Evolutionary conservation across 78 protist genomes (phyloP).

Genomic region (Dictyostelium intermedium): DNA sequence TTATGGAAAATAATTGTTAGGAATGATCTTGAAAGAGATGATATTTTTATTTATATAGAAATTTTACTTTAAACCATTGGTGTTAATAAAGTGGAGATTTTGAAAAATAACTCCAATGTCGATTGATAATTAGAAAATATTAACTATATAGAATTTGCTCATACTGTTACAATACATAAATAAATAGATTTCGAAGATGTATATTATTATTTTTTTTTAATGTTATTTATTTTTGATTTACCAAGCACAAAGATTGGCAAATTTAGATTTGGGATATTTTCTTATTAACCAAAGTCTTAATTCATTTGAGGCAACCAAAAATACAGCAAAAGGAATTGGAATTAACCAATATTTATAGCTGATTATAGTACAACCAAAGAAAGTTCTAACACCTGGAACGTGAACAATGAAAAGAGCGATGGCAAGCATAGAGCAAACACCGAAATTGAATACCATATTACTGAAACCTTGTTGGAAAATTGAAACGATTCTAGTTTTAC

Average conservation of each 20-base stretch:
- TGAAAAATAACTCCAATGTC: too few relatives aligned
- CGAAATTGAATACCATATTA: conserved; percentile 85
- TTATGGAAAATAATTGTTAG: too few relatives aligned
- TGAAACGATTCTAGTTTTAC: conserved; percentile 92
- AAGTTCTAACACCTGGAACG: conserved; percentile 74
- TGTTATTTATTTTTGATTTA: not conserved
- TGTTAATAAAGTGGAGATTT: too few relatives aligned
- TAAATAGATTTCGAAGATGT: too few relatives aligned
- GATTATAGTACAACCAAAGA: conserved; percentile 82
- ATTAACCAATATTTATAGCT: conserved; percentile 85
- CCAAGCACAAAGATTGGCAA: not conserved
- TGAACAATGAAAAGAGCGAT: conserved; percentile 83
- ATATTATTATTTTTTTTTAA: not conserved
- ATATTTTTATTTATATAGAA: too few relatives aligned
- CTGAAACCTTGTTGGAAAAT: conserved; percentile 87
- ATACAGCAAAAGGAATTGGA: conserved; percentile 92
- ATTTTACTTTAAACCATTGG: too few relatives aligned
- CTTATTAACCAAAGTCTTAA: conserved; percentile 81
- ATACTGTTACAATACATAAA: too few relatives aligned
- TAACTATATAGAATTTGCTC: too few relatives aligned
- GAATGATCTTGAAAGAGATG: too few relatives aligned
- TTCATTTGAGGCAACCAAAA: conserved; percentile 90
- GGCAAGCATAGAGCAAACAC: conserved; percentile 84
- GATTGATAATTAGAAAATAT: too few relatives aligned
- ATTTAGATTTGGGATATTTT: conserved; percentile 22